Percentiles rank a stretch among this genome's conserved stretches.
Evolutionary conservation across 202 grass and related monocot species (phyloP).

Genomic region (Bolboschoenoplectus hybrid): DNA sequence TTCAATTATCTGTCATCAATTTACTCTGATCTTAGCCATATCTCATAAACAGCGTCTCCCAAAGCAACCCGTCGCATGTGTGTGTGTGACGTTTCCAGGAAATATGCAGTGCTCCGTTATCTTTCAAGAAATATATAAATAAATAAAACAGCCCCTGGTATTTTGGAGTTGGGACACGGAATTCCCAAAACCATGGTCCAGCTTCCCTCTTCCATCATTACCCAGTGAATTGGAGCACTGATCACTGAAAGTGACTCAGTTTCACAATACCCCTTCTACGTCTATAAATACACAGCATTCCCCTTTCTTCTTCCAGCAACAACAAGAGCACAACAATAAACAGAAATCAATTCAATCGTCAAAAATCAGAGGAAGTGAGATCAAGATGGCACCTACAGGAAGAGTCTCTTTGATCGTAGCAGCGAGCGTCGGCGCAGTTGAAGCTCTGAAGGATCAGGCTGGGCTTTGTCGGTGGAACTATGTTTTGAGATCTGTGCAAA

Average conservation of each 20-base stretch:
- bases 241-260: background rate
- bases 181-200: slow-evolving; percentile 17
- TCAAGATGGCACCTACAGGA: slow-evolving; percentile 26
- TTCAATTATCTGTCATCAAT: too few species aligned
- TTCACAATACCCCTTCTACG: background rate
- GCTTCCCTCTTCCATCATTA: background rate
- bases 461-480: slow-evolving; percentile 61
- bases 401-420: slow-evolving; percentile 55
- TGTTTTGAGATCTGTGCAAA: slow-evolving; percentile 40
- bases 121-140: background rate
- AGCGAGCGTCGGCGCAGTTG: slow-evolving; percentile 56
- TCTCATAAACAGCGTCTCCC: background rate
- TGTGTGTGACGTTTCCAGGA: background rate
- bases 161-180: background rate
- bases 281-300: background rate
- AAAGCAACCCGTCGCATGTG: background rate
- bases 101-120: too few species aligned
- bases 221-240: too few species aligned
- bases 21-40: too few species aligned
- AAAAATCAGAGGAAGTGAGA: background rate
- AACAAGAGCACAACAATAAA: background rate
- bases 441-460: slow-evolving; percentile 70
- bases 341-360: background rate
- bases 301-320: background rate
- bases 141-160: slow-evolving; percentile 19